Conservation (phyloP, 306 rosid genomes). For the Glycyrrhiza uralensis region DNA sequence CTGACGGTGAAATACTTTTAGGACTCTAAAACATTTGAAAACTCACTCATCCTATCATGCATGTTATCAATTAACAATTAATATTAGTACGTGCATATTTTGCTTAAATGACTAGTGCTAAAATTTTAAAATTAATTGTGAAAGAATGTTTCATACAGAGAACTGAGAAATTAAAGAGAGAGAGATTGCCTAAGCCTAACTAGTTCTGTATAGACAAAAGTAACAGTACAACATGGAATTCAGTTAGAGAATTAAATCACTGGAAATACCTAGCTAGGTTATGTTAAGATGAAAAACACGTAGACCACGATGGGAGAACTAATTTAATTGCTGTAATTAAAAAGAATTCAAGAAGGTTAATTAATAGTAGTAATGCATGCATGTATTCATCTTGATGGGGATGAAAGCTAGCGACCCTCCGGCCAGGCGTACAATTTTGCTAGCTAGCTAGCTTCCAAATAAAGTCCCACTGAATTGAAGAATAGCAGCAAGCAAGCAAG, state of each 20-base stretch:
- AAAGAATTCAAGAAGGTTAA: slow-evolving; percentile 20
- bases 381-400: slow-evolving; percentile 24
- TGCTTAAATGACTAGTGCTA: neutral
- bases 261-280: neutral
- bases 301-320: neutral
- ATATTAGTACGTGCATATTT: neutral
- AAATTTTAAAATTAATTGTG: neutral
- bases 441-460: slow-evolving; percentile 17
- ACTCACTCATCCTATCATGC: no score
- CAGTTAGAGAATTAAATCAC: neutral
- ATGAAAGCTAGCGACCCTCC: no score
- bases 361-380: no score
- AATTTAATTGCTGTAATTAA: neutral
- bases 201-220: slow-evolving; percentile 21
- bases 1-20: no score
- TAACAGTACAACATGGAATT: neutral
- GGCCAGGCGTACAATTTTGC: slow-evolving; percentile 6
- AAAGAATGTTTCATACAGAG: slow-evolving; percentile 4
- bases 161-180: neutral
- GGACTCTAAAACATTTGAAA: no score
- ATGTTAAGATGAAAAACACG: neutral
- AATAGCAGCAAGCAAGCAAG: no score
- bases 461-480: neutral
- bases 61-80: neutral
- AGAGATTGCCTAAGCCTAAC: slow-evolving; percentile 16